Evolutionary conservation across 116 monocot species (phyloP), one percentile per base, ranked within the genome.

Genomic region (Cymodocea nodosa): DNA sequence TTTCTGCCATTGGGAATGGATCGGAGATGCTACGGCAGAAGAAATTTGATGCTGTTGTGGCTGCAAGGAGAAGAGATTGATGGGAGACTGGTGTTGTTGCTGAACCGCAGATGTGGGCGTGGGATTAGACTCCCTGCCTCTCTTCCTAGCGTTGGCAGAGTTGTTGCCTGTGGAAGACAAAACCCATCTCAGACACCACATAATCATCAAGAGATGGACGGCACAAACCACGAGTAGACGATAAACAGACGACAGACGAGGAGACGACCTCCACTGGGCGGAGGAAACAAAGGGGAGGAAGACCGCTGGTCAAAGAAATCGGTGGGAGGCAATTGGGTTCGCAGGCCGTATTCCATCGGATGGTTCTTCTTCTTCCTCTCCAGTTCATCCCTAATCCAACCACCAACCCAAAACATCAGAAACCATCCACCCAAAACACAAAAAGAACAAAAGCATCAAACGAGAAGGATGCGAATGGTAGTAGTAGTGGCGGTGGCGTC

Each of bases 231-330:
- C 37, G 51, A 71, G 12, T 34, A 23, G 12, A 17, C 16, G 22
- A 64, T 7, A 30, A 30, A 30, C 30, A 1, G 3, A 30, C 30
- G 3, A 30, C 1, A 1, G 30, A 30, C 30, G 49, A 50, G 17
- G 63, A 49, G 15, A 25, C 11, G 16, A 68, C 74, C 74, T 74
- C 61, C 67, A 59, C 23, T 37, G 52, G 2, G 2, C 2, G 30
- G 30, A 30, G 67, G 59, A 66, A 66, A 74, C 35, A 67, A 52
- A 30, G 67, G 60, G 73, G 61, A 71, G 8, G 57, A 50, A 18
- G 63, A 48, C 12, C 9, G 18, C 11, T 62, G 64, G 64, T 72
- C 72, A 1, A 72, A 48, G 49, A 65, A 57, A 36, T 22, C 9
- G 44, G 11, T 8, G 44, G 44, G 44, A 11, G 11, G 44, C 30